A percentile compares a stretch with the other conserved stretches of the same genome.
Evolutionary conservation across 2,329 filamentous ascomycete species (phyloP).

Genomic region (Cladosporium oxysporum): DNA sequence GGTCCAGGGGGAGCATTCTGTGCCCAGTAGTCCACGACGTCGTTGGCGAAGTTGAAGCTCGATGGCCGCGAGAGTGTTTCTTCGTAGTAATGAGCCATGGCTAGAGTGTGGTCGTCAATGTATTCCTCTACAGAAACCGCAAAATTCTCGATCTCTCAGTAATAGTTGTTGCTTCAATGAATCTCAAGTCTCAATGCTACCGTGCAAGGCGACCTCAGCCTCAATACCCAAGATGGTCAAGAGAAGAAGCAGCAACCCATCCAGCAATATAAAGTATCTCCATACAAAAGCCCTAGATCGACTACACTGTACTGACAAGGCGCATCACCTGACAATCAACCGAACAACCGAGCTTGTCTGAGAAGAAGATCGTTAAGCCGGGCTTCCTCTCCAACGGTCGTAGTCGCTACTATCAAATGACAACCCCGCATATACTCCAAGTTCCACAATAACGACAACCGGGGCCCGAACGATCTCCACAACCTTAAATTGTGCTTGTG

Average conservation of each 20-base stretch:
- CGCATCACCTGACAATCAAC: neutral
- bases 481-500: neutral
- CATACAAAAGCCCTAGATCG: neutral
- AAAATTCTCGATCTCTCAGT: neutral
- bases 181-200: neutral
- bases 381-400: too few species aligned
- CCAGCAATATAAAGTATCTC: neutral
- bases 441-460: neutral
- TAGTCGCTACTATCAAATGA: too few species aligned
- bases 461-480: neutral
- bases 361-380: neutral
- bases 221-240: neutral
- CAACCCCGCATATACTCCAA: neutral
- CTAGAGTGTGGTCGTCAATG: neutral
- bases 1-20: slow-evolving; percentile 28
- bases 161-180: neutral
- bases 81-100: slow-evolving; percentile 35
- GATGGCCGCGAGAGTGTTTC: slow-evolving; percentile 26
- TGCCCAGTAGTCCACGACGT: slow-evolving; percentile 46
- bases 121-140: neutral
- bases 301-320: neutral
- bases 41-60: slow-evolving; percentile 44
- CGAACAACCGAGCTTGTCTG: neutral
- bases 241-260: neutral
- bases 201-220: neutral